phyloP scores from a whole-genome alignment of 306 rosid genomes.

The Sicyos baderoa region DNA sequence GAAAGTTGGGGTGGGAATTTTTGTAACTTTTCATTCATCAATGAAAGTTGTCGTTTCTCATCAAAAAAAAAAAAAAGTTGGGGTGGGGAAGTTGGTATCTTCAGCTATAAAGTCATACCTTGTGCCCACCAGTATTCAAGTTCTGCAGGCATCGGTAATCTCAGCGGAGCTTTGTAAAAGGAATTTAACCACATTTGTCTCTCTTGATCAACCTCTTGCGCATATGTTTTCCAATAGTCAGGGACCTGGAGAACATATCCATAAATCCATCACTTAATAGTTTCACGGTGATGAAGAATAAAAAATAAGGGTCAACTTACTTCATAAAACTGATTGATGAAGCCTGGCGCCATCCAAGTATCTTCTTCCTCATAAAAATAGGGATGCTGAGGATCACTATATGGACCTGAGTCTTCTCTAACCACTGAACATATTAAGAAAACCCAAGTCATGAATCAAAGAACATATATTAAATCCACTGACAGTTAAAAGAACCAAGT shows the following conservation, averaged over 20 bases:
- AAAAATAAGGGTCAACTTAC: constrained; percentile 31
- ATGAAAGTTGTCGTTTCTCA: no score
- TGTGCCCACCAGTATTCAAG: constrained; percentile 85
- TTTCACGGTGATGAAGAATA: neutral
- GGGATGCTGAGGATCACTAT: constrained; percentile 86
- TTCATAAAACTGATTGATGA: constrained; percentile 84
- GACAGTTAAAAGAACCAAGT: neutral
- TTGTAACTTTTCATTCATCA: no score
- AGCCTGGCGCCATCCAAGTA: constrained; percentile 97
- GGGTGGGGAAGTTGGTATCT: neutral
- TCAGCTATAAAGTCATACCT: constrained; percentile 28
- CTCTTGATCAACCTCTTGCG: constrained; percentile 78
- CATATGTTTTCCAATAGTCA: constrained; percentile 80
- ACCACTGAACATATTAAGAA: constrained; percentile 50
- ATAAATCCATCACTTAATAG: neutral
- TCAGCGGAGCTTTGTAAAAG: constrained; percentile 82
- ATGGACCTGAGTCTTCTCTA: constrained; percentile 89
- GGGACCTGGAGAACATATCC: constrained; percentile 56
- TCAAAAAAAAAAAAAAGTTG: no score
- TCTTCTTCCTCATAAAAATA: constrained; percentile 90
- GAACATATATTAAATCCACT: neutral
- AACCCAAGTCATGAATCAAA: constrained; percentile 21
- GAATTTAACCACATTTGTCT: constrained; percentile 98
- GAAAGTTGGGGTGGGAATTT: no score
- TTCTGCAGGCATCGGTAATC: constrained; percentile 96